A percentile compares a stretch with the other conserved stretches of the same genome.
phyloP scores from a whole-genome alignment of 2,329 filamentous ascomycete species.

The Pestalotiopsis sp. region DNA sequence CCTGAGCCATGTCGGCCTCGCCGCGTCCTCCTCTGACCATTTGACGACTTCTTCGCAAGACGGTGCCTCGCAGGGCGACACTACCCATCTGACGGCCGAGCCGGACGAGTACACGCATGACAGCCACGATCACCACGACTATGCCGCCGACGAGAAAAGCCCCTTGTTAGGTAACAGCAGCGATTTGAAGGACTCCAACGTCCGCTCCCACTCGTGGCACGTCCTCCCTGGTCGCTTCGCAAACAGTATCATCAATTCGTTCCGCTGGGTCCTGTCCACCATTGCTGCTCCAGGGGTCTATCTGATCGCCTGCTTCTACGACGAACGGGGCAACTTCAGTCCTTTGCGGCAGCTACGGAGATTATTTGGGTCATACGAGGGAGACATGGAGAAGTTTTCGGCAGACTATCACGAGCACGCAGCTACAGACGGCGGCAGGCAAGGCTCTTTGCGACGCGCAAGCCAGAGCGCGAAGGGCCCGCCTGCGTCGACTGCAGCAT shows the following conservation, averaged over 20 bases:
- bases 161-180: slow-evolving; percentile 57
- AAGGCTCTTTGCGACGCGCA: slow-evolving; percentile 17
- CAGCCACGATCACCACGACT: slow-evolving; percentile 29
- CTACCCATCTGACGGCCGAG: slow-evolving; percentile 25
- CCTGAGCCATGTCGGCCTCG: slow-evolving; percentile 53
- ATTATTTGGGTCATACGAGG: slow-evolving; percentile 54
- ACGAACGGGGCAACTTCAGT: slow-evolving; percentile 77
- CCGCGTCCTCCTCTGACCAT: slow-evolving; percentile 41
- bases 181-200: slow-evolving; percentile 31
- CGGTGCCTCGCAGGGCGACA: not conserved
- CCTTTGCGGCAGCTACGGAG: slow-evolving; percentile 73
- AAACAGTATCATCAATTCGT: slow-evolving; percentile 70
- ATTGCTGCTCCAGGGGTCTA: slow-evolving; percentile 81
- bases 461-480: slow-evolving; percentile 27
- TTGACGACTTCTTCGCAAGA: slow-evolving; percentile 28
- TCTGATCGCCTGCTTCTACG: slow-evolving; percentile 79
- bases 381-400: slow-evolving; percentile 50
- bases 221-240: slow-evolving; percentile 69
- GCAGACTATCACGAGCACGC: slow-evolving; percentile 35
- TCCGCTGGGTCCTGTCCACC: slow-evolving; percentile 78
- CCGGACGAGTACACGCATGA: slow-evolving; percentile 37
- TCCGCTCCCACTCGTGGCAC: slow-evolving; percentile 51
- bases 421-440: slow-evolving; percentile 32
- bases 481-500: slow-evolving; percentile 22
- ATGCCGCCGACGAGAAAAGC: slow-evolving; percentile 63